Evolutionary conservation across 306 rosid species (phyloP).

Genomic region (Parietaria judaica): DNA sequence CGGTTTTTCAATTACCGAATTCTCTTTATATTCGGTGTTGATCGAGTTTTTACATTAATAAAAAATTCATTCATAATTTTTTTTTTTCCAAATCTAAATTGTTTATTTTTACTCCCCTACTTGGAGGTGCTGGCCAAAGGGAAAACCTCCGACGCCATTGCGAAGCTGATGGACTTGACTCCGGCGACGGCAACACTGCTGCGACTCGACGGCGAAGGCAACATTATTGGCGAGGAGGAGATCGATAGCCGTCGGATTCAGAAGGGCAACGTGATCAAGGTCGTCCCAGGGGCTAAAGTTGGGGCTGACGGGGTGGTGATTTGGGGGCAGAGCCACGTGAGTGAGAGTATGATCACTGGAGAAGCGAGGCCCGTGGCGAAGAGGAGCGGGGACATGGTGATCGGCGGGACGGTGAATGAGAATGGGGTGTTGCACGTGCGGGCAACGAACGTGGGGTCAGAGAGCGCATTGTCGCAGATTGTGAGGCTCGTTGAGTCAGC

Average conservation of each 20-base stretch:
- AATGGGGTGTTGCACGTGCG: slow-evolving; percentile 55
- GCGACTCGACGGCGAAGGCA: slow-evolving; percentile 33
- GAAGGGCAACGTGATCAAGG: slow-evolving; percentile 47
- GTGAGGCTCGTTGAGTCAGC: slow-evolving; percentile 72
- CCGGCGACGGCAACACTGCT: slow-evolving; percentile 52
- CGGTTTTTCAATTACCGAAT: too few species aligned
- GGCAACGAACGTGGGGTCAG: slow-evolving; percentile 68
- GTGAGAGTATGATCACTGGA: slow-evolving; percentile 75
- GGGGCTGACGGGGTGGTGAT: slow-evolving; percentile 51
- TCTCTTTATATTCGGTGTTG: too few species aligned
- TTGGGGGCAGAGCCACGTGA: slow-evolving; percentile 62
- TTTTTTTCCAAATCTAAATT: too few species aligned
- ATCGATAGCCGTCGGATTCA: slow-evolving; percentile 54
- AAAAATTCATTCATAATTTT: too few species aligned
- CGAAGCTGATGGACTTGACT: slow-evolving; percentile 60
- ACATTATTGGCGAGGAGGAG: slow-evolving; percentile 36
- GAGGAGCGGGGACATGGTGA: slow-evolving; percentile 47
- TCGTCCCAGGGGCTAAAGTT: slow-evolving; percentile 54
- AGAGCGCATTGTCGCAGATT: slow-evolving; percentile 59
- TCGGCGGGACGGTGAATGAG: slow-evolving; percentile 65
- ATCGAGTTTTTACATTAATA: too few species aligned
- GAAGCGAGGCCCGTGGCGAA: slow-evolving; percentile 56
- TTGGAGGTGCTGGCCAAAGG: slow-evolving; percentile 64
- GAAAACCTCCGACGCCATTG: slow-evolving; percentile 58
- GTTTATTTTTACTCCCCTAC: background rate